Conservation (phyloP, 305 asterid genomes). For the Fraxinus paxiana region DNA sequence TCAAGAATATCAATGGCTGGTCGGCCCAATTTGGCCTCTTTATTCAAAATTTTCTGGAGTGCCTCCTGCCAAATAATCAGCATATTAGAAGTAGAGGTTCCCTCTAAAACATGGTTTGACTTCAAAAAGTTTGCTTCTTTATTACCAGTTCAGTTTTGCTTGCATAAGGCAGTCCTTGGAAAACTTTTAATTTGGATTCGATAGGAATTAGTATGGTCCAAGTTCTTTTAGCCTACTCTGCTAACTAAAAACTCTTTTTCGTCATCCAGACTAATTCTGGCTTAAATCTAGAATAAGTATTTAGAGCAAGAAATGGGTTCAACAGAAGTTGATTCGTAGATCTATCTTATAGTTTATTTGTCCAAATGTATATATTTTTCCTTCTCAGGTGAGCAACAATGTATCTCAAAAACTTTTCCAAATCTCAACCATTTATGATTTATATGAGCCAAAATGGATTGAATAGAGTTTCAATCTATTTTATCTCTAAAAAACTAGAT, state of each 20-base stretch:
- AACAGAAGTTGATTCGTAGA: neutral
- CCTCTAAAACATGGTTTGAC: neutral
- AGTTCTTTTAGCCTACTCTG: neutral
- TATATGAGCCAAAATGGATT: neutral
- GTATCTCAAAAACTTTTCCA: neutral
- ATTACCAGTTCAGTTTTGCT: neutral
- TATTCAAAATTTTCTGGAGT: constrained; percentile 50
- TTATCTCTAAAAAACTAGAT: neutral
- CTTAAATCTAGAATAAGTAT: neutral
- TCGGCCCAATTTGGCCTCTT: constrained; percentile 58
- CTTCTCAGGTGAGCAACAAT: constrained; percentile 3
- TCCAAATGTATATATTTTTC: neutral
- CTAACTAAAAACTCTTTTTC: neutral
- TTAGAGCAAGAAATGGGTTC: neutral
- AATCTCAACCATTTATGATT: constrained; percentile 2
- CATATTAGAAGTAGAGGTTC: neutral
- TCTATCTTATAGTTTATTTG: neutral
- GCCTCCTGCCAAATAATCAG: constrained; percentile 62
- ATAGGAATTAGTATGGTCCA: neutral
- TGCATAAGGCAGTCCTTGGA: neutral
- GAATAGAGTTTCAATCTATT: neutral
- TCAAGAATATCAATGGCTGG: constrained; percentile 75
- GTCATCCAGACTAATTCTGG: neutral
- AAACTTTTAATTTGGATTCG: neutral
- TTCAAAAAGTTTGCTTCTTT: neutral